Percentiles rank a stretch among this genome's conserved stretches.
These are phyloP conservation scores for Balamuthia mandrillaris DNA, from an alignment of 208 protist genomes.

Conservation along the genomic window DNA sequence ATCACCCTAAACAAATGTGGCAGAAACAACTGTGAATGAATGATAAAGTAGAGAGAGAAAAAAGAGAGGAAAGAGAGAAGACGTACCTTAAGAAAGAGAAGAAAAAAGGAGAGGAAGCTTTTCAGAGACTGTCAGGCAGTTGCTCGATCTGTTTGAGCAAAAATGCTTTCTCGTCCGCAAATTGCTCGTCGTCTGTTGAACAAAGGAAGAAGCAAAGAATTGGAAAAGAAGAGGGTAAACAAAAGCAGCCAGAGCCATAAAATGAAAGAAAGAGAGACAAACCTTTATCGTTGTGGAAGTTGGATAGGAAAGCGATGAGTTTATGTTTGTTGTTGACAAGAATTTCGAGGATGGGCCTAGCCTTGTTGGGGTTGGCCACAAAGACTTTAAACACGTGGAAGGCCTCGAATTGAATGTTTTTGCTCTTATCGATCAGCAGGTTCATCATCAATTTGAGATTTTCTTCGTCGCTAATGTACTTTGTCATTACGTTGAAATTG, in stretches of 20 bases:
- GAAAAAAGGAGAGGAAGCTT: no score
- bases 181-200: constrained; percentile 27
- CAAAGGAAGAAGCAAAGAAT: not conserved
- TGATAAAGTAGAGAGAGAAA: no score
- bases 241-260: no score
- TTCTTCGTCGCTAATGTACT: constrained; percentile 74
- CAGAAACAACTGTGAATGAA: no score
- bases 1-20: no score
- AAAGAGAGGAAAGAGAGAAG: no score
- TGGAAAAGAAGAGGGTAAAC: not conserved
- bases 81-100: no score
- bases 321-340: constrained; percentile 81
- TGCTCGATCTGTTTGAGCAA: constrained; percentile 32
- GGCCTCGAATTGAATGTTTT: constrained; percentile 87
- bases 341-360: constrained; percentile 76
- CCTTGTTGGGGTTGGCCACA: constrained; percentile 89
- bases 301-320: constrained; percentile 64
- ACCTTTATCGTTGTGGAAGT: constrained; percentile 35
- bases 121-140: no score
- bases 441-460: constrained; percentile 89
- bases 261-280: not conserved
- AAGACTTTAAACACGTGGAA: constrained; percentile 94
- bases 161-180: constrained; percentile 23
- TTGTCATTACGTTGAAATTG: constrained; percentile 86
- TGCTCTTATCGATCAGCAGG: constrained; percentile 77